A percentile compares a stretch with the other conserved stretches of the same genome.
These are phyloP conservation scores for Apiospora arundinis DNA, from an alignment of 2,329 filamentous ascomycete genomes.

Conservation along the genomic window DNA sequence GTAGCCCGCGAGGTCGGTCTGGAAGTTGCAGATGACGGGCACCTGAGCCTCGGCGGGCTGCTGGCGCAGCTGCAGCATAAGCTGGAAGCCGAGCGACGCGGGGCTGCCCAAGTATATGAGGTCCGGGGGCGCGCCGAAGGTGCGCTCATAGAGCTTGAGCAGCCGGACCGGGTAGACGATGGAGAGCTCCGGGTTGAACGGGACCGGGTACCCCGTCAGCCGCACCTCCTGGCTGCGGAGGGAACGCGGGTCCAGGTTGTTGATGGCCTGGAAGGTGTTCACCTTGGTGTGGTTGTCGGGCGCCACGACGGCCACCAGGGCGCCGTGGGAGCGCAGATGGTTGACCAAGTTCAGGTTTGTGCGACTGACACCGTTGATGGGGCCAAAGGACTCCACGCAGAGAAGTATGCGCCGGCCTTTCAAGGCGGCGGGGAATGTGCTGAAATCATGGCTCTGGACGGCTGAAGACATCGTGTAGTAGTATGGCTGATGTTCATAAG, in stretches of 20 bases:
- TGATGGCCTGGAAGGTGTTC: constrained; percentile 58
- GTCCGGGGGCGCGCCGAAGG: constrained; percentile 66
- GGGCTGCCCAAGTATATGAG: constrained; percentile 74
- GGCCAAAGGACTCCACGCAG: constrained; percentile 74
- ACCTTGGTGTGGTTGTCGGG: constrained; percentile 62
- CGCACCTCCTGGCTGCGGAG: constrained; percentile 58
- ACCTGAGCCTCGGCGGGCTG: constrained; percentile 60
- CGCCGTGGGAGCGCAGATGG: constrained; percentile 69
- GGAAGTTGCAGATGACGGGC: constrained; percentile 71
- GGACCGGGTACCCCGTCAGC: constrained; percentile 68
- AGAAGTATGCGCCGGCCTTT: constrained; percentile 67
- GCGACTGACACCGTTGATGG: constrained; percentile 75
- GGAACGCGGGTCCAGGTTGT: constrained; percentile 41
- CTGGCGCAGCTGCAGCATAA: constrained; percentile 72
- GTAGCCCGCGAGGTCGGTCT: constrained; percentile 74
- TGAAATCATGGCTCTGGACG: constrained; percentile 44
- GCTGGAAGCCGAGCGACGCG: constrained; percentile 73
- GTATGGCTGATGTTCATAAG: not conserved
- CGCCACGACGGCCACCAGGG: constrained; percentile 70
- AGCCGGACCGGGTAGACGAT: constrained; percentile 73
- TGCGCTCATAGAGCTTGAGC: constrained; percentile 63
- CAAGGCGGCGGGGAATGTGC: constrained; percentile 55
- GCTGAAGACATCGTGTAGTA: not conserved
- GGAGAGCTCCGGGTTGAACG: constrained; percentile 74
- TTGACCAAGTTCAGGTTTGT: constrained; percentile 74